These are phyloP conservation scores for Camillea tinctor DNA, from an alignment of 2,329 filamentous ascomycete genomes.

Conservation along the genomic window DNA sequence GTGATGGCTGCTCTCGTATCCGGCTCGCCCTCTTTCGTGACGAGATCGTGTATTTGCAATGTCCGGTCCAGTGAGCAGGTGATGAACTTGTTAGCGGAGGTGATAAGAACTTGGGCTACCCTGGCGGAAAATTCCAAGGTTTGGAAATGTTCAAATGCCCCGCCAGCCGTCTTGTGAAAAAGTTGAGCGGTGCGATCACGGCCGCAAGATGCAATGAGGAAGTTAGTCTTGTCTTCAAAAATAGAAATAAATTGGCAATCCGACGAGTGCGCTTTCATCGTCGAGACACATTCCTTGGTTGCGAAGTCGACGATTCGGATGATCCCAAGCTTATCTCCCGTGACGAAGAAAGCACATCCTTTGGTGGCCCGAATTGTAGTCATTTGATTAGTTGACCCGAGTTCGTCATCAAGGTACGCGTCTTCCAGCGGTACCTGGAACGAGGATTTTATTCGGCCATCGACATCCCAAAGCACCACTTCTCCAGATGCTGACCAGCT, in stretches of 20 bases:
- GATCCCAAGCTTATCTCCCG: slow-evolving; percentile 84
- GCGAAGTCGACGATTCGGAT: slow-evolving; percentile 66
- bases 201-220: slow-evolving; percentile 77
- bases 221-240: slow-evolving; percentile 58
- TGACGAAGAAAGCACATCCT: slow-evolving; percentile 66
- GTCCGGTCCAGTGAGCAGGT: slow-evolving; percentile 89
- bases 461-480: slow-evolving; percentile 77
- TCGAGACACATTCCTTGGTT: slow-evolving; percentile 61
- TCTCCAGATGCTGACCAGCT: slow-evolving; percentile 85
- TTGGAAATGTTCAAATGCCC: slow-evolving; percentile 75
- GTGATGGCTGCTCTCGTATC: slow-evolving; percentile 75
- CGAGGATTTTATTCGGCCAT: slow-evolving; percentile 66
- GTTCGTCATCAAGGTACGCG: slow-evolving; percentile 45
- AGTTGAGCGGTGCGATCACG: slow-evolving; percentile 91
- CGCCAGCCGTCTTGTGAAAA: slow-evolving; percentile 61
- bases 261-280: slow-evolving; percentile 80
- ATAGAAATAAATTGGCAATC: slow-evolving; percentile 83
- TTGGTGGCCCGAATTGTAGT: slow-evolving; percentile 59
- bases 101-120: slow-evolving; percentile 72
- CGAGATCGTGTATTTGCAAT: slow-evolving; percentile 75
- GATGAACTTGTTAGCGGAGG: slow-evolving; percentile 72
- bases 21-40: slow-evolving; percentile 64
- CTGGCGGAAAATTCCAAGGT: slow-evolving; percentile 91
- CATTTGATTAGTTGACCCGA: slow-evolving; percentile 57
- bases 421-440: slow-evolving; percentile 71